Base-by-base conservation (phyloP, 208 protist species). In the Porcisia hertigi region DNA sequence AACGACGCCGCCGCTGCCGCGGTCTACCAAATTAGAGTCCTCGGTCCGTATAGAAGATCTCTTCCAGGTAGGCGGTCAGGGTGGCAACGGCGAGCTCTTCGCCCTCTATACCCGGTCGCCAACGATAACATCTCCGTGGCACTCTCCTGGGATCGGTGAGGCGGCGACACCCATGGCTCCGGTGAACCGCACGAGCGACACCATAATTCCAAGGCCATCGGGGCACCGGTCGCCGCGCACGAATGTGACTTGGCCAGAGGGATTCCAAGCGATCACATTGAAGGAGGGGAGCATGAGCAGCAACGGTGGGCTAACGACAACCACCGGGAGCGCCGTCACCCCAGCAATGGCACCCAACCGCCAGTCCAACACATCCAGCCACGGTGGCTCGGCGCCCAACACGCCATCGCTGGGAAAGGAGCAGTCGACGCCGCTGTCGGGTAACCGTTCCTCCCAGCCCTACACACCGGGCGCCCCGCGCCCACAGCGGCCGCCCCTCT, bases 401-500 rank as follows among this genome's bases (percentile, higher is more conserved):
- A 76, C 71, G 36, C 73, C 75, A 74, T 76, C 74, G 11, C 69
- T 84, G 49, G 60, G 74, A 16, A 84, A 79, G 72, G 72, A 76
- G 64, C 30, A 47, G 34, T 60, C 72, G 25, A 84, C 76, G 67
- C 69, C 77, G 45, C 39, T 69, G 53, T 75, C 79, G 7, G 52
- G 69, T 11, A 73, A 49, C 36, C 80, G 77, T n/a, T n/a, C n/a
- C 52, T 66, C 79, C 18, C 76, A 74, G 69, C 80, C 73, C 20
- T 78, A 82, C 67, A 67, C 77, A 2, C 57, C 80, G 41, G 73
- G 59, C 20, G 74, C 67, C 54, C 39, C 43, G 47, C 85, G 82
- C 14, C 75, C 65, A 34, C 83, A 87, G 71, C 82, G 86, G 4
- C 78, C 81, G 0, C 77, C 80, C 9, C 73, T 90, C 18, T 80